Evolutionary conservation across 495 filamentous ascomycete species (phyloP), one percentile per base, ranked within the genome.

Genomic region (Penicillium odoratum): DNA sequence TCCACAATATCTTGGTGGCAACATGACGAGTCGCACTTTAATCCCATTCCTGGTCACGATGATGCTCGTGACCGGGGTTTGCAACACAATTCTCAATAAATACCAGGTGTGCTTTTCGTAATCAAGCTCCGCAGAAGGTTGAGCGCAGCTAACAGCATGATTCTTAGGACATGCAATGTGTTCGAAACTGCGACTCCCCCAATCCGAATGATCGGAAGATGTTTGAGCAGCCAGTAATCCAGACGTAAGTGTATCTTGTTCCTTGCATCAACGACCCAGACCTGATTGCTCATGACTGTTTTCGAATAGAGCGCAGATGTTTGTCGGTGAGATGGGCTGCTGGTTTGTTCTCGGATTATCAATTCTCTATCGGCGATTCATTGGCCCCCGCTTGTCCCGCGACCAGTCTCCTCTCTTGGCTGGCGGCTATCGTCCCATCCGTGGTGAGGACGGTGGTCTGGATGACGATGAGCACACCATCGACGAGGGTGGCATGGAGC

Each of bases 41-140:
- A 84, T 96, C 61, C 91, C 91, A 6, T 82, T 96, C 62, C 80
- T 96, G 59, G 89, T 97, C 66, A 86, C 81, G 58, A 94, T 96
- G 90, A 96, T 97, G 92, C 80, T 97, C 66, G 66, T 86, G 66
- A 90, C 88, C 30, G 94, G 94, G 42, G 93, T 97, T 48, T 96
- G 92, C 81, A 98, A 98, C 68, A 98, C 94, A 3, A 85, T 98
- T 54, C 79, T 98, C 64, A 96, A 94, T 62, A 98, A 98, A 63
- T 97, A 93, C 63, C 94, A 98, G 75, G 92, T 92, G 68, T 9
- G 58, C 36, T n/a, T 36, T 18, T 6, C 28, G 7, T 5, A 47
- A 4, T 16, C 33, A 7, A 46, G 33, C 13, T 16, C 44, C 40
- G 18, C 21, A 53, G 55, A 55, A 56, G 61, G 60, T 16, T 21